These are phyloP conservation scores for Paspalum notatum DNA, from an alignment of 176 grass and related monocot species.

Conservation along the genomic window DNA sequence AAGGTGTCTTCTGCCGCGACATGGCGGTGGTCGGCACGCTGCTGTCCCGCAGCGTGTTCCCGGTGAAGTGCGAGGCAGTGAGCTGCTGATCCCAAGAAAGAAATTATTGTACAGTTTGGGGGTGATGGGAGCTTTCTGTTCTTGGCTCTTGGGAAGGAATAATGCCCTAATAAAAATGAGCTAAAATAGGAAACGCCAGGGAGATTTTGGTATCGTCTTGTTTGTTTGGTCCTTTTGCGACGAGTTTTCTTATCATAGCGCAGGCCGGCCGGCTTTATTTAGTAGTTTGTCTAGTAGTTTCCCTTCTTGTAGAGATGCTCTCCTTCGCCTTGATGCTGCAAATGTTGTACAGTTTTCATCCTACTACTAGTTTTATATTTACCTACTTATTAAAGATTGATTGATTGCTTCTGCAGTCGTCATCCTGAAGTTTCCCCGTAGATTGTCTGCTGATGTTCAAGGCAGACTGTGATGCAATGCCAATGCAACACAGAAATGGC, in stretches of 20 bases:
- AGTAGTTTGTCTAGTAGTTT: too few species aligned
- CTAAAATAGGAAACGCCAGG: too few species aligned
- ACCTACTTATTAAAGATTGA: too few species aligned
- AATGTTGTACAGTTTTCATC: conserved; percentile 34
- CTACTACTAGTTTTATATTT: neutral
- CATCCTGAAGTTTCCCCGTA: neutral
- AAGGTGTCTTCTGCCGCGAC: conserved; percentile 93
- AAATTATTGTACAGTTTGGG: too few species aligned
- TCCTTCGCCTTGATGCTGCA: neutral
- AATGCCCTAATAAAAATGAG: too few species aligned
- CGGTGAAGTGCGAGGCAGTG: conserved; percentile 80
- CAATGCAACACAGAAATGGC: neutral
- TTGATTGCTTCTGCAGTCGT: too few species aligned
- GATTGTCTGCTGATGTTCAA: neutral
- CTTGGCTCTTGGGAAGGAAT: too few species aligned
- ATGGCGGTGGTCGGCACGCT: conserved; percentile 73
- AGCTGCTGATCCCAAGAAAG: conserved; percentile 53
- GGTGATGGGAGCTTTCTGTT: too few species aligned
- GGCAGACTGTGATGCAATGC: neutral
- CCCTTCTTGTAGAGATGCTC: neutral
- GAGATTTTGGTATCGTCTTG: too few species aligned
- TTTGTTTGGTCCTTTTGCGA: too few species aligned
- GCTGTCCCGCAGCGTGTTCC: conserved; percentile 55
- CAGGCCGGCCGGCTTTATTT: too few species aligned
- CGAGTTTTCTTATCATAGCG: too few species aligned